Evolutionary conservation across 1,284 basidiomycete species (phyloP), one percentile per base, ranked within the genome.

Genomic region (Cronartium quercuum): DNA sequence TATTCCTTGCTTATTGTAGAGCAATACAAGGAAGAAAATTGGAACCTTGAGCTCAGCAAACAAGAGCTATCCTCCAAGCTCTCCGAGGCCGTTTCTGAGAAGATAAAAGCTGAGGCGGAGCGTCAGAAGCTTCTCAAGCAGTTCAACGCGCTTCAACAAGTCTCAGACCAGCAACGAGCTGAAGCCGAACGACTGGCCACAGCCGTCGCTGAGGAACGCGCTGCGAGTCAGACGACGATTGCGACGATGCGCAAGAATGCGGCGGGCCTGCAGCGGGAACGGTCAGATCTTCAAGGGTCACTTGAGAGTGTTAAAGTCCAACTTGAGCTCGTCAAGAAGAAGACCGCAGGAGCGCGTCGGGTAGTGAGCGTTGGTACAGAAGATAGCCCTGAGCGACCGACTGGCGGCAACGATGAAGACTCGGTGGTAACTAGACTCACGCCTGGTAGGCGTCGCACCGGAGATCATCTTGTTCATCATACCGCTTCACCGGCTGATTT

Each of bases 1-100:
- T 60, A 76, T 10, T 76, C 42, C 10, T n/a, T 42, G 77, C 75
- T 62, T 88, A 90, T 61, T 58, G 41, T 77, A 83, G 85, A 86
- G 67, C 91, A 92, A 76, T 94, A 89, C 87, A 94, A 94, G 84
- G 93, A 97, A 82, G 93, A 95, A 83, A 97, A 96, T 82, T 98
- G 95, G 95, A 94, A 97, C 81, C 89, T 98, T 77, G 94, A 98
- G 84, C 91, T 97, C 63, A 87, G 87, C 29, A 85, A 94, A 38
- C 94, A 98, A 82, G 93, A 97, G 77, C 85, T 95, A 34, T 88
- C 89, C 55, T 83, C 87, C 0, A 87, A 91, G 78, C 85, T 91
- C 51, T 81, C 86, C 51, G 88, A 91, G 67, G 86, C 88, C 0
- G 89, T 91, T 77, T 82, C 86, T 7, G 85, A 87, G 34, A 83